Evolutionary conservation across 2,329 filamentous ascomycete genomes (phyloP).

Genomic region (Aspergillus proliferans): DNA sequence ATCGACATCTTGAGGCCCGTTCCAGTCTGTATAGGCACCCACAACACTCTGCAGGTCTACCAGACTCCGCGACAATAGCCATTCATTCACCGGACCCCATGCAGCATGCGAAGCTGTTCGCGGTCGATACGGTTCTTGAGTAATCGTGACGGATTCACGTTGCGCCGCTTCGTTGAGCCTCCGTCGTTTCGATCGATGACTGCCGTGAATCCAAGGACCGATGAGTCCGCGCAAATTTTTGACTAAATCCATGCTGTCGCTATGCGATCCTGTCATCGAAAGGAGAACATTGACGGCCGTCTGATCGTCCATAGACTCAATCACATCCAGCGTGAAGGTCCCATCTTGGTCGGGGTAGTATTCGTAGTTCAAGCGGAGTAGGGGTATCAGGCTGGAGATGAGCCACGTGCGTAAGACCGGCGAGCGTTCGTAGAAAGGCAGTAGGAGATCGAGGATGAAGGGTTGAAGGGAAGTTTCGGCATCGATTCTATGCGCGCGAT

Average conservation of each 20-base stretch:
- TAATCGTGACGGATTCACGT: constrained; percentile 22
- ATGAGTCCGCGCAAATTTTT: constrained; percentile 54
- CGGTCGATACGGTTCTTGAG: constrained; percentile 12
- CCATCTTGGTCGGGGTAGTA: constrained; percentile 51
- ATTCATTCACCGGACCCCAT: constrained; percentile 56
- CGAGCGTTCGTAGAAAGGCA: constrained; percentile 52
- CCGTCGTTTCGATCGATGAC: constrained; percentile 49
- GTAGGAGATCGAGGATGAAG: constrained; percentile 50
- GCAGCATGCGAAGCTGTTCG: constrained; percentile 28
- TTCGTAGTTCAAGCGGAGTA: constrained; percentile 56
- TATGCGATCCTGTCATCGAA: constrained; percentile 32
- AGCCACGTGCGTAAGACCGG: constrained; percentile 53
- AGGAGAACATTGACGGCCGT: constrained; percentile 51
- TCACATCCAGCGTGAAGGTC: constrained; percentile 42
- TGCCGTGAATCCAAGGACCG: constrained; percentile 59
- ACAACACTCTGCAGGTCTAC: constrained; percentile 46
- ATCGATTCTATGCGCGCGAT: constrained; percentile 56
- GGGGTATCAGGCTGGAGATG: constrained; percentile 53
- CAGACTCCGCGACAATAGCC: constrained; percentile 51
- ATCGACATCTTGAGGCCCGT: constrained; percentile 55
- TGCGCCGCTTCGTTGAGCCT: constrained; percentile 35
- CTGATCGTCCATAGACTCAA: constrained; percentile 47
- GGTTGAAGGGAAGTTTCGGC: constrained; percentile 52
- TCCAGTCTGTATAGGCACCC: constrained; percentile 51
- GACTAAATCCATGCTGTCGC: constrained; percentile 36